Percentiles rank a stretch among this genome's conserved stretches.
These are phyloP conservation scores for Eutrema heterophyllum DNA, from an alignment of 345 rosid genomes.

Conservation along the genomic window DNA sequence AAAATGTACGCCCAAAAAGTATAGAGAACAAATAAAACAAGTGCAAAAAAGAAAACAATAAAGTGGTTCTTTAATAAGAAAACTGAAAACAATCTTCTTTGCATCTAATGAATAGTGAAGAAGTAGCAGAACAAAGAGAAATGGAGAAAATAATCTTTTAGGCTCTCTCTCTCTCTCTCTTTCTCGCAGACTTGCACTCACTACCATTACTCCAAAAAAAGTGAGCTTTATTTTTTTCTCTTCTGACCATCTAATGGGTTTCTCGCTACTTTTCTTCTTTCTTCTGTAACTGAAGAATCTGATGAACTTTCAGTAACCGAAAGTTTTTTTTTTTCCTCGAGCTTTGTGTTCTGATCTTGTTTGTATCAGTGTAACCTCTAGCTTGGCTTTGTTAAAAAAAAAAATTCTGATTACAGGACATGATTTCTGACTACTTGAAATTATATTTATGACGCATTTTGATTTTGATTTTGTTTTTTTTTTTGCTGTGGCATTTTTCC, in stretches of 20 bases:
- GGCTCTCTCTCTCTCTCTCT: constrained; percentile 11
- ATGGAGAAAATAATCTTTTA: constrained; percentile 24
- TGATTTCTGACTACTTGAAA: neutral
- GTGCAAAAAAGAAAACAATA: neutral
- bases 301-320: constrained; percentile 4
- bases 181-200: constrained; percentile 23
- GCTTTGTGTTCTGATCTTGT: constrained; percentile 28
- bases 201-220: constrained; percentile 18
- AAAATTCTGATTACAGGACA: neutral
- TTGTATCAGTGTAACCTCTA: neutral
- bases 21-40: neutral
- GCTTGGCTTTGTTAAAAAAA: neutral
- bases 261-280: neutral
- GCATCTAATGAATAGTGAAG: too few species aligned
- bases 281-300: constrained; percentile 16
- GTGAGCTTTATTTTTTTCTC: neutral
- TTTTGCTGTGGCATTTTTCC: neutral
- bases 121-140: constrained; percentile 14
- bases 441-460: constrained; percentile 8
- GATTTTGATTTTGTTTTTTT: neutral
- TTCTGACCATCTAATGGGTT: neutral
- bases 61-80: neutral
- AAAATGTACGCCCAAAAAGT: neutral
- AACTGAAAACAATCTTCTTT: neutral
- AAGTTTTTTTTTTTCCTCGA: constrained; percentile 2